These are phyloP conservation scores for Tricholoma terreum DNA, from an alignment of 768 basidiomycete genomes.

Conservation along the genomic window DNA sequence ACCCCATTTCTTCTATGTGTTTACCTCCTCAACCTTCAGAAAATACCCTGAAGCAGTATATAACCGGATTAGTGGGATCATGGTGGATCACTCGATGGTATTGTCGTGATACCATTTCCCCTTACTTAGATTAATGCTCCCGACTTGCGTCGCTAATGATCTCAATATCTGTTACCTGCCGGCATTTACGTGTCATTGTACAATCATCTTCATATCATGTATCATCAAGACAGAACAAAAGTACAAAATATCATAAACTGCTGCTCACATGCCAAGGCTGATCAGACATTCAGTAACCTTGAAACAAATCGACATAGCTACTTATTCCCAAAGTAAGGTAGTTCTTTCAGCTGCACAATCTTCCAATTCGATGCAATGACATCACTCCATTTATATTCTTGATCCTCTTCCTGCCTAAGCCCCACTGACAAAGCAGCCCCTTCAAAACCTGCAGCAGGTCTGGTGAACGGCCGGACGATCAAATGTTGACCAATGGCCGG, in stretches of 20 bases:
- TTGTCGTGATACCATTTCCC: constrained; percentile 25
- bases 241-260: not conserved
- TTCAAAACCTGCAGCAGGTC: constrained; percentile 13
- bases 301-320: too few species aligned
- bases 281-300: too few species aligned
- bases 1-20: not conserved
- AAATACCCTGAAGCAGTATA: constrained; percentile 77
- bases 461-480: constrained; percentile 15
- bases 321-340: not conserved
- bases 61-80: constrained; percentile 75
- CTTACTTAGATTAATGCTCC: not conserved
- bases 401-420: constrained; percentile 17
- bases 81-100: constrained; percentile 64
- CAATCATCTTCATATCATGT: not conserved
- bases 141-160: not conserved
- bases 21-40: constrained; percentile 32
- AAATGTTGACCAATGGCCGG: constrained; percentile 5
- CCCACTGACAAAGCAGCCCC: constrained; percentile 22
- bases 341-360: constrained; percentile 9
- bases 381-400: constrained; percentile 21
- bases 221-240: not conserved
- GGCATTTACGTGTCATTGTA: not conserved
- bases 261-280: not conserved
- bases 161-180: not conserved
- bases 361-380: constrained; percentile 19